These are phyloP conservation scores for Dacryopinax primogenitus DNA, from an alignment of 768 basidiomycete species.

Conservation along the genomic window DNA sequence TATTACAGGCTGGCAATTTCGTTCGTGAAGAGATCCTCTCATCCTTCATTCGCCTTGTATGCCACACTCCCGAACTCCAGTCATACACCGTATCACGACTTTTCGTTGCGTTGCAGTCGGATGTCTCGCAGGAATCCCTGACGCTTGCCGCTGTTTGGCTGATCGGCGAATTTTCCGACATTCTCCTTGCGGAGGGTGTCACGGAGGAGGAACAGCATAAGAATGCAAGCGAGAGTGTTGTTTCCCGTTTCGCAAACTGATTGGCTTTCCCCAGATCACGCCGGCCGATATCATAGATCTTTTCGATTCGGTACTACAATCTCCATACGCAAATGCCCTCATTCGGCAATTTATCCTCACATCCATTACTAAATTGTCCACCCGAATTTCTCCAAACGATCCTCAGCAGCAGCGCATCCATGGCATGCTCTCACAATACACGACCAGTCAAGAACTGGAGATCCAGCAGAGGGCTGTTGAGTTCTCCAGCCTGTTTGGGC, in stretches of 20 bases:
- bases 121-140: constrained; percentile 92
- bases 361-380: constrained; percentile 77
- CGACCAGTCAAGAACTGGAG: constrained; percentile 83
- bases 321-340: constrained; percentile 85
- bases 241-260: not conserved
- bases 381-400: constrained; percentile 53
- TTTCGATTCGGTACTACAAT: constrained; percentile 72
- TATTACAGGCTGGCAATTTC: constrained; percentile 80
- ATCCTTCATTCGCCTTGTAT: constrained; percentile 87
- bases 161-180: constrained; percentile 90
- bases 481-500: constrained; percentile 69
- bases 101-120: constrained; percentile 71
- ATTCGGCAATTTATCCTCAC: constrained; percentile 87
- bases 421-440: constrained; percentile 64
- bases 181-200: constrained; percentile 73
- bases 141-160: constrained; percentile 91
- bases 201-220: constrained; percentile 63
- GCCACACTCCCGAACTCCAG: constrained; percentile 93
- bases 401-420: constrained; percentile 67
- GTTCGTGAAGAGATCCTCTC: constrained; percentile 93
- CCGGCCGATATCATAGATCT: constrained; percentile 81
- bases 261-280: constrained; percentile 37
- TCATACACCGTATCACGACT: constrained; percentile 87
- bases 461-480: constrained; percentile 93
- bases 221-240: constrained; percentile 36